Base-by-base conservation (phyloP, 352 stramenopile genomes). In the Globisporangium paddicum region DNA sequence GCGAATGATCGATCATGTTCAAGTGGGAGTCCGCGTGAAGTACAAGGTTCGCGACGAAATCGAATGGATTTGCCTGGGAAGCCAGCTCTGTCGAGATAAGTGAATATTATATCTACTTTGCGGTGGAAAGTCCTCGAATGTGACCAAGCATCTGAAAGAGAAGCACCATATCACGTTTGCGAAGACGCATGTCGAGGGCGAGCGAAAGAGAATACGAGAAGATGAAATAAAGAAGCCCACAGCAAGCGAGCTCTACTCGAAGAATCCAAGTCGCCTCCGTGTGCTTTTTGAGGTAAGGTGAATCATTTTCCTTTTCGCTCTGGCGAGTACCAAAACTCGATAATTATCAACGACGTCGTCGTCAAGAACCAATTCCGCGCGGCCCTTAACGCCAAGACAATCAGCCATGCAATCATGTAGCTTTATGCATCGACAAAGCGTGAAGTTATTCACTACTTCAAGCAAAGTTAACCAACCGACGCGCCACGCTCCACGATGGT, bases 1-100 rank as follows among this genome's bases (percentile, higher is more conserved):
- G 23, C 23, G 32, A 45, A n/a, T 21, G 32, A 10, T 44, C 48
- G n/a, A 55, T 44, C 30, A 55, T 44, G 5, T 55, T 55, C 16
- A 42, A 32, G 48, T 55, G 48, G 48, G 47, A 28, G 47, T 53
- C 11, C 28, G 16, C 5, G 47, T 53, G 25, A 53, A 16, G 26
- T 4, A 55, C n/a, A n/a, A 18, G 6, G 13, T 18, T 14, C 28
- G 37, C 19, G 19, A 55, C 16, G 19, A 45, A 32, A 30, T 40
- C 18, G 48, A 19, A 11, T 34, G 48, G 48, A 42, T 55, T 3
- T 55, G 32, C 19, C 13, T 55, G 5, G 48, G 30, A 6, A 18
- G 9, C 2, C 18, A 44, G 4, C 32, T 9, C 1, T 55, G 30
- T 13, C 48, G 48, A n/a, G 30, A 55, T 13, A n/a, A 2, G 16